Evolutionary conservation across 176 grass and related monocot genomes (phyloP).

Genomic region (Oryza meyeriana): DNA sequence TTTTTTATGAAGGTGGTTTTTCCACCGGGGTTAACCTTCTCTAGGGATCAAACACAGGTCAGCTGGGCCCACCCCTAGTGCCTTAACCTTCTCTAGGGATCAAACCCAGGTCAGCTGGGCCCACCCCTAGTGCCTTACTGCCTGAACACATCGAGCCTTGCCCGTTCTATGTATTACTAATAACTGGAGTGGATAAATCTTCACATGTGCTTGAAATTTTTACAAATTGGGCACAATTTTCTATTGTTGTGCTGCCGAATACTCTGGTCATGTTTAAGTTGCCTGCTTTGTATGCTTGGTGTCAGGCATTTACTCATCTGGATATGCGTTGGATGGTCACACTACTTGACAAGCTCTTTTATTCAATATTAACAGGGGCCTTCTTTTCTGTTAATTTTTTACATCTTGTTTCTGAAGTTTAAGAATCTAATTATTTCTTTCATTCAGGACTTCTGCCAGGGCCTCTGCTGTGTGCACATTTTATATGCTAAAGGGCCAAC

Average conservation of each 20-base stretch:
- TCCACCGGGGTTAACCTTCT: not conserved
- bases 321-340: constrained; percentile 12
- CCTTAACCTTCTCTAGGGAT: not conserved
- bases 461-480: constrained; percentile 62
- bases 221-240: not conserved
- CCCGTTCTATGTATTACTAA: constrained; percentile 3
- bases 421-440: constrained; percentile 78
- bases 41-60: not conserved
- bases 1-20: not conserved
- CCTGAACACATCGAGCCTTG: not conserved
- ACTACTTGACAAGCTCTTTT: constrained; percentile 23
- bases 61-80: not conserved
- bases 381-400: constrained; percentile 32
- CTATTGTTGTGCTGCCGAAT: constrained; percentile 22
- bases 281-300: constrained; percentile 21
- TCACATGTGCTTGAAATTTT: constrained; percentile 11
- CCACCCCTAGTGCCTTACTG: not conserved
- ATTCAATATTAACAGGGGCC: constrained; percentile 20
- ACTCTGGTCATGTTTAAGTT: constrained; percentile 25
- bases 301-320: constrained; percentile 31
- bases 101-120: not conserved
- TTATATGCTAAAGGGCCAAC: constrained; percentile 83
- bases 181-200: constrained; percentile 30
- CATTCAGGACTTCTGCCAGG: constrained; percentile 85
- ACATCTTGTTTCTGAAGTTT: constrained; percentile 35